Evolutionary conservation across 2,329 filamentous ascomycete species (phyloP).

Genomic region (Teratosphaeria destructans): DNA sequence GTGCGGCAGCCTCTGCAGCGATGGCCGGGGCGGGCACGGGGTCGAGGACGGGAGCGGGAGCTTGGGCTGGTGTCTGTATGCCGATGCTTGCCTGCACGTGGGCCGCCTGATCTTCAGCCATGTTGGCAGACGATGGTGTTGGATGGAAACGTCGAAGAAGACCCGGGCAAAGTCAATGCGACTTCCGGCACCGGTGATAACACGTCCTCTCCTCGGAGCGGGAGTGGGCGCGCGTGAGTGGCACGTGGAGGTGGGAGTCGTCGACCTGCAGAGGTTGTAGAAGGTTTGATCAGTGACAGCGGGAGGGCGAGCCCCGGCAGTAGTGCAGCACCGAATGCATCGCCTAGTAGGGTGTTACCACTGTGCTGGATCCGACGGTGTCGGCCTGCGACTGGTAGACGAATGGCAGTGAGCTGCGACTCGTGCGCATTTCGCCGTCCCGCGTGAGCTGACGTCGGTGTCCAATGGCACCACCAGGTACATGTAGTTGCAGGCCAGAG

Average conservation of each 20-base stretch:
- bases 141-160: not conserved
- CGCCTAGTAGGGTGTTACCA: not conserved
- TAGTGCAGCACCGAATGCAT: not conserved
- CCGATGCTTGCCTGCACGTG: not conserved
- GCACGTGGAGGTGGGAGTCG: not conserved
- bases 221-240: not conserved
- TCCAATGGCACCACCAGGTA: not conserved
- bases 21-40: not conserved
- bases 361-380: not conserved
- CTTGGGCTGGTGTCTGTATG: not conserved
- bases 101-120: not conserved
- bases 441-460: not conserved
- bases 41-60: not conserved
- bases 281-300: not conserved
- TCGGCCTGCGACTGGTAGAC: not conserved
- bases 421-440: not conserved
- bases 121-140: not conserved
- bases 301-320: not conserved
- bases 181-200: not conserved
- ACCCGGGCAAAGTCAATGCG: not conserved
- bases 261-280: not conserved
- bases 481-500: not conserved
- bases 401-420: not conserved
- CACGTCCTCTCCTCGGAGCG: not conserved
- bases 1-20: not conserved